Percentiles rank a stretch among this genome's conserved stretches.
Evolutionary conservation across 805 yeast genomes (phyloP).

Genomic region (Yarrowia osloensis): DNA sequence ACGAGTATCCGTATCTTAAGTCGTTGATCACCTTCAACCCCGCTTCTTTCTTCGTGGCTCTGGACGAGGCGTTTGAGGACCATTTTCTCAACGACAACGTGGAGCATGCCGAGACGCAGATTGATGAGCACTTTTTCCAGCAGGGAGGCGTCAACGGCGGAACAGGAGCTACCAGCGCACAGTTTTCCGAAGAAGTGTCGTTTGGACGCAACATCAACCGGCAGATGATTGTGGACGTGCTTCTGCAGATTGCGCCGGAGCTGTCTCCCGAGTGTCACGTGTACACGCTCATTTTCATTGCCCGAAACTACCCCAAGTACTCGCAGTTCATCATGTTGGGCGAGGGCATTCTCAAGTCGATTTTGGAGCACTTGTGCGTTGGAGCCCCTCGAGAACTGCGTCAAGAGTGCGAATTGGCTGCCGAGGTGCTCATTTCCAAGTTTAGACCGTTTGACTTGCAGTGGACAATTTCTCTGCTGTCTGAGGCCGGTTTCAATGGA

Average conservation of each 20-base stretch:
- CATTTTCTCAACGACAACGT: conserved; percentile 59
- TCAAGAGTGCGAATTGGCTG: conserved; percentile 72
- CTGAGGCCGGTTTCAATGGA: conserved; percentile 56
- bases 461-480: conserved; percentile 53
- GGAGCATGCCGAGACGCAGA: conserved; percentile 42
- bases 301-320: conserved; percentile 81
- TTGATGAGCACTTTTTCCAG: conserved; percentile 35
- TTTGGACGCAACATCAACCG: conserved; percentile 53
- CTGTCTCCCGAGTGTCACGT: conserved; percentile 39
- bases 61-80: conserved; percentile 86
- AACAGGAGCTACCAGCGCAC: conserved; percentile 12
- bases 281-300: conserved; percentile 66
- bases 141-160: conserved; percentile 13
- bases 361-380: conserved; percentile 54
- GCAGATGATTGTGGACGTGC: conserved; percentile 74
- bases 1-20: conserved; percentile 66
- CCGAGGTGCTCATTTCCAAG: conserved; percentile 67
- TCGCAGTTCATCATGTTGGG: conserved; percentile 76
- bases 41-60: conserved; percentile 60
- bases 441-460: conserved; percentile 61
- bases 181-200: conserved; percentile 33
- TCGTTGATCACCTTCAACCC: conserved; percentile 58
- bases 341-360: conserved; percentile 54
- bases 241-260: conserved; percentile 58
- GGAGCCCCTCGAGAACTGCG: conserved; percentile 40